Percentiles rank a stretch among this genome's conserved stretches.
Evolutionary conservation across 768 basidiomycete species (phyloP).

Genomic region (Tricholoma saponaceum): DNA sequence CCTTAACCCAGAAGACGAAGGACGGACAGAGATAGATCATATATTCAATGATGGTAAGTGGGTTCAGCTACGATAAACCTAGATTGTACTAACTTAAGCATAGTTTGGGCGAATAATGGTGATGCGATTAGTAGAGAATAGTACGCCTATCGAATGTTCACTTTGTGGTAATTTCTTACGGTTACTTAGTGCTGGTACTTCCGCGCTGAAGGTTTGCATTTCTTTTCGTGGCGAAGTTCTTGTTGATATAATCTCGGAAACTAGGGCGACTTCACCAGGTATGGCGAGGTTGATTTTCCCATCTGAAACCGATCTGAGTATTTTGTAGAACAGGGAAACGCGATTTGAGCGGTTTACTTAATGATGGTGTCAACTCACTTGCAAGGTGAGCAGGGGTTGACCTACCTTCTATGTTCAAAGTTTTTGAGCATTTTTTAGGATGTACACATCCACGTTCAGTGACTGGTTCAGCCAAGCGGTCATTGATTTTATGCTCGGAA

Average conservation of each 20-base stretch:
- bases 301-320: slow-evolving; percentile 8
- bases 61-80: background rate
- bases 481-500: slow-evolving; percentile 87
- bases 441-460: slow-evolving; percentile 85
- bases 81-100: background rate
- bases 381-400: slow-evolving; percentile 48
- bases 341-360: slow-evolving; percentile 85
- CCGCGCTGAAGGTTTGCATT: slow-evolving; percentile 79
- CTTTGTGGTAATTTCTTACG: background rate
- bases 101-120: slow-evolving; percentile 98
- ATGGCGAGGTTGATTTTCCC: background rate
- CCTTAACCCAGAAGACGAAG: slow-evolving; percentile 45
- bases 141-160: slow-evolving; percentile 39
- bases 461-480: slow-evolving; percentile 98
- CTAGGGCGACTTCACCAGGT: slow-evolving; percentile 89
- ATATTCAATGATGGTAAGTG: slow-evolving; percentile 74
- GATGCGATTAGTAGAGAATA: slow-evolving; percentile 90
- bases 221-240: background rate
- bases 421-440: slow-evolving; percentile 34
- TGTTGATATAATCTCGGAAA: background rate
- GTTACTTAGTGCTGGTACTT: slow-evolving; percentile 77
- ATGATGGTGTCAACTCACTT: slow-evolving; percentile 94
- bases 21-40: slow-evolving; percentile 60
- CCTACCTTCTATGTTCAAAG: background rate
- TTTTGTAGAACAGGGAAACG: slow-evolving; percentile 84